phyloP scores from a whole-genome alignment of 2,329 filamentous ascomycete species.

The Fusarium veterinarium region DNA sequence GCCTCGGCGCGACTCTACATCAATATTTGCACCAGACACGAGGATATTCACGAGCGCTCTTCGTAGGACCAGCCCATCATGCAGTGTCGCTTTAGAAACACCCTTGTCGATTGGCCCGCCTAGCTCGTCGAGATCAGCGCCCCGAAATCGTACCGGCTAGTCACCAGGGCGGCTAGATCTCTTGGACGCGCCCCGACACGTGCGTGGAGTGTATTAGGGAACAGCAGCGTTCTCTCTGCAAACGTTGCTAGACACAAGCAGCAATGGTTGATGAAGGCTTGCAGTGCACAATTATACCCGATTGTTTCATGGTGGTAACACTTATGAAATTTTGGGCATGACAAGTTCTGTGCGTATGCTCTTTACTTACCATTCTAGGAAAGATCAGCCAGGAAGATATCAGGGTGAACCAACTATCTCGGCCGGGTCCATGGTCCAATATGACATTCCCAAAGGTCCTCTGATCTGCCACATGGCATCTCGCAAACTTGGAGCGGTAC shows the following conservation, averaged over 20 bases:
- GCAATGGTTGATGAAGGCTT: conserved; percentile 31
- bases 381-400: not conserved
- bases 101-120: conserved; percentile 17
- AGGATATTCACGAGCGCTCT: not conserved
- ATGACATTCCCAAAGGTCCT: conserved; percentile 5
- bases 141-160: conserved; percentile 17
- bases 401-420: not conserved
- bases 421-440: conserved; percentile 6
- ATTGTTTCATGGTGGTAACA: conserved; percentile 28
- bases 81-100: not conserved
- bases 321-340: conserved; percentile 7
- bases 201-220: conserved; percentile 15
- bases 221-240: conserved; percentile 11
- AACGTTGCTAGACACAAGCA: conserved; percentile 24
- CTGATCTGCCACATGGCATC: conserved; percentile 34
- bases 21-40: not conserved
- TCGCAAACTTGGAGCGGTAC: conserved; percentile 3
- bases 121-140: conserved; percentile 30
- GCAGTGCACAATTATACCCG: conserved; percentile 10
- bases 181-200: conserved; percentile 3
- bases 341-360: conserved; percentile 8
- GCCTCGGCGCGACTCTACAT: not conserved
- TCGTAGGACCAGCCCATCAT: not conserved
- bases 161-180: conserved; percentile 34
- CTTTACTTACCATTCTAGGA: conserved; percentile 2